Evolutionary conservation across 352 stramenopile genomes (phyloP), one percentile per base, ranked within the genome.

Genomic region (Globisporangium iwayamae): DNA sequence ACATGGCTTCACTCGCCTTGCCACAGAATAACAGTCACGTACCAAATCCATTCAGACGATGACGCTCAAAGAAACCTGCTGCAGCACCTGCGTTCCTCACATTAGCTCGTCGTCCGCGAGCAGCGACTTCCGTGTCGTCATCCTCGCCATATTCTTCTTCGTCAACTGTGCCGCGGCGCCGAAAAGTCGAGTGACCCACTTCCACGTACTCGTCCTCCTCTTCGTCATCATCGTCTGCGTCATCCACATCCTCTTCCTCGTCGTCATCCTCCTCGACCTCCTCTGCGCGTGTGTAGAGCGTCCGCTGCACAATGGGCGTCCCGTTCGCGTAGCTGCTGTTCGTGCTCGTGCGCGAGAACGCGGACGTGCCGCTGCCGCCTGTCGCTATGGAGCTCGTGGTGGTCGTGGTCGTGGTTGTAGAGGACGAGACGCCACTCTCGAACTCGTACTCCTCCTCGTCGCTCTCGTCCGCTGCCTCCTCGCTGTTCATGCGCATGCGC

Each of bases 291-390:
- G 85, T 71, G 48, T 74, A 66, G n/a, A 91, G 70, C 59, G 78
- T 88, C 34, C 81, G 75, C 50, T 88, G 83, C 53, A 91, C 77
- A 0, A 79, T 72, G 11, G 83, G 79, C 25, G 83, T 89, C 34
- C 68, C 69, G 13, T 74, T 71, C 0, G 62, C 70, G 25, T 70
- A 67, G n/a, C 56, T 59, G 20, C 52, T 63, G 25, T 46, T 45
- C 5, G 52, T 58, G 46, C 58, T 52, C n/a, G 32, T 58, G 13
- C 38, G 30, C 18, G 43, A 56, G 30, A 43, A 45, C 8, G 28
- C 16, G 7, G 22, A 59, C 54, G 13, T 38, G 36, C 39, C 52
- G 43, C 1, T 28, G 25, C 28, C 34, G n/a, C 48, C 32, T 4
- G 30, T 60, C 9, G 38, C 38, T 22, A 36, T 22, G 3, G 53